Percentiles rank a stretch among this genome's conserved stretches.
These are phyloP conservation scores for Panicum miliaceum DNA, from an alignment of 176 grass and related monocot genomes.

Conservation along the genomic window DNA sequence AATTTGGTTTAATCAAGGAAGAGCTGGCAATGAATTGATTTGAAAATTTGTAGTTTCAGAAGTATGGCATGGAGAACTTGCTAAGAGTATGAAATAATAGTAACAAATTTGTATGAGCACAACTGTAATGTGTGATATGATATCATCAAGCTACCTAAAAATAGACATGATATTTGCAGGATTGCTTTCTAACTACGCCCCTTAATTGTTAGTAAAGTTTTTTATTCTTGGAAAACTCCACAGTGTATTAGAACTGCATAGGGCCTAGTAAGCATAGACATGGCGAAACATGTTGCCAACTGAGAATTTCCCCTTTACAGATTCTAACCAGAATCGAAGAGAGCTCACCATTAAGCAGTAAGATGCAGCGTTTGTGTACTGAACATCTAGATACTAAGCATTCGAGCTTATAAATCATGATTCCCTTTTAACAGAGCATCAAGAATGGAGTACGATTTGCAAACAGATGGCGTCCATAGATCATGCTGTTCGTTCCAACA, in stretches of 20 bases:
- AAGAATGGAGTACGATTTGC: background rate
- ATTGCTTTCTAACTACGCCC: background rate
- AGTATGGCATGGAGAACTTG: background rate
- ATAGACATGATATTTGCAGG: background rate
- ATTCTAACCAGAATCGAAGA: background rate
- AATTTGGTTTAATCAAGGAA: constrained; percentile 6
- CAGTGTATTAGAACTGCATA: constrained; percentile 1
- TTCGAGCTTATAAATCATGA: background rate
- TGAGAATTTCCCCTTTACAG: background rate
- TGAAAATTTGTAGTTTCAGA: constrained; percentile 18
- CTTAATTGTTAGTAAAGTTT: background rate
- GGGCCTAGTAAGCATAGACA: constrained; percentile 5
- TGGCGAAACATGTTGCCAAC: background rate
- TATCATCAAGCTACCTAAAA: background rate
- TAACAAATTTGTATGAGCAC: background rate
- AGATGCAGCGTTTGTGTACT: background rate
- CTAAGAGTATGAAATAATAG: background rate
- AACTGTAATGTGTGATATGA: background rate
- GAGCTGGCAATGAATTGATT: background rate
- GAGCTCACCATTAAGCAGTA: background rate
- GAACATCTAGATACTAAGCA: background rate
- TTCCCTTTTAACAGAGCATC: constrained; percentile 18
- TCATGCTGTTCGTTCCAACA: background rate
- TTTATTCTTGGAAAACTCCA: background rate
- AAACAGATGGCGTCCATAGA: background rate